phyloP scores from a whole-genome alignment of 176 grass and related monocot species.

The Hordeum vulgare region DNA sequence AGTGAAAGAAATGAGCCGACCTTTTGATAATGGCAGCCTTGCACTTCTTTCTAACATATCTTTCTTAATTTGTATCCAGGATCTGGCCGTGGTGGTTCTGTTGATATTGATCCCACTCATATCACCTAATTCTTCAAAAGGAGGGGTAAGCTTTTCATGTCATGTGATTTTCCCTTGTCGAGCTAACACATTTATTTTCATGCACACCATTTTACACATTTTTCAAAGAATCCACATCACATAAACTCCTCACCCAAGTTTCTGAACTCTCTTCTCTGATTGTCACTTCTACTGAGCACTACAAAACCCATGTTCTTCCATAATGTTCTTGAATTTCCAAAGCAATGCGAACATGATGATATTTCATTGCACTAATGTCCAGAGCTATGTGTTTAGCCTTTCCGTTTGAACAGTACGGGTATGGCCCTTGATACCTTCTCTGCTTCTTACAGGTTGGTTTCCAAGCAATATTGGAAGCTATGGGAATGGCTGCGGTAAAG shows the following conservation, averaged over 20 bases:
- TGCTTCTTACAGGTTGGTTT: conserved; percentile 69
- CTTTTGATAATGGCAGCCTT: conserved; percentile 18
- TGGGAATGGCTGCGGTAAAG: conserved; percentile 95
- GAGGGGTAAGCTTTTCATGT: conserved; percentile 81
- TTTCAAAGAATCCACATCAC: not conserved
- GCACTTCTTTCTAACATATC: conserved; percentile 9
- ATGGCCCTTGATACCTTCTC: conserved; percentile 20
- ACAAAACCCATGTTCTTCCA: conserved; percentile 15
- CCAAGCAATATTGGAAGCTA: conserved; percentile 97
- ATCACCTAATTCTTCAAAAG: conserved; percentile 98
- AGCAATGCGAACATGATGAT: not conserved
- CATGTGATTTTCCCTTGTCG: conserved; percentile 6
- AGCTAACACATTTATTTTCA: conserved; percentile 16
- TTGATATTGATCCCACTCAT: conserved; percentile 96
- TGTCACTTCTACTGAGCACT: not conserved
- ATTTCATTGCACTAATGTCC: not conserved
- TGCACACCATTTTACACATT: not conserved
- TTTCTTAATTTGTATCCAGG: conserved; percentile 43
- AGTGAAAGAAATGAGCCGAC: not conserved
- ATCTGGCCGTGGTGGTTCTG: conserved; percentile 95
- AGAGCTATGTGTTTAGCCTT: not conserved
- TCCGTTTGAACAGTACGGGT: not conserved
- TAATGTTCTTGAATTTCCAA: not conserved
- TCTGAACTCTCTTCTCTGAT: not conserved
- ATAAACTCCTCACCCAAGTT: not conserved